Evolutionary conservation across 345 rosid genomes (phyloP), one percentile per base, ranked within the genome.

Genomic region (Eucalyptus rudis): DNA sequence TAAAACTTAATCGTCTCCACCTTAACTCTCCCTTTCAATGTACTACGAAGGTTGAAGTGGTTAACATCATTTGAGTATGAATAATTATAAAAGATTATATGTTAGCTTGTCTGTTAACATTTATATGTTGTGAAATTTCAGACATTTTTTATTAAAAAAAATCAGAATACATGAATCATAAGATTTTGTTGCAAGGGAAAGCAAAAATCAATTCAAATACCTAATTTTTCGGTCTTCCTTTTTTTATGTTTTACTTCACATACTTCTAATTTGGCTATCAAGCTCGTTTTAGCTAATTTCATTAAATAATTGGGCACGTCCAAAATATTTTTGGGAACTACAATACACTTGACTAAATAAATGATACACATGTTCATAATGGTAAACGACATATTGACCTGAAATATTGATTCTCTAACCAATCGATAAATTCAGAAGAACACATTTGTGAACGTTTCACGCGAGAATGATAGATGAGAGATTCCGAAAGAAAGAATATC

Each of bases 1-100:
- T 52, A 1, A 52, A 52, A 52, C 25, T 20, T 52, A 52, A 52
- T 52, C 1, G 1, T 20, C 5, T 8, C 5, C 0, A 52, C 4
- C 10, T 1, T 2, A 52, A 1, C 25, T 0, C 10, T 52, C 10
- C 10, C 0, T 20, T 52, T 2, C 25, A 4, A 20, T 20, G 25
- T 3, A 19, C 4, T 52, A 52, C 0, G 10, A 20, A 52, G 58
- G 58, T 10, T 19, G 1, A 5, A 52, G 58, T 52, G 58, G 5
- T 52, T 52, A 52, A 20, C 58, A 52, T 52, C 24, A 56, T 56
- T 1, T 56, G 29, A 56, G 29, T 24, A 56, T 56, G 13, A 56
- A 24, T 22, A 56, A 56, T 24, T 56, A 56, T 22, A 56, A 56
- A 56, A 56, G 0, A 10, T 24, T 56, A 56, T 56, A 1, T 52